A percentile compares a stretch with the other conserved stretches of the same genome.
Evolutionary conservation across 495 filamentous ascomycete species (phyloP).

Genomic region (Daldinia concentrica): DNA sequence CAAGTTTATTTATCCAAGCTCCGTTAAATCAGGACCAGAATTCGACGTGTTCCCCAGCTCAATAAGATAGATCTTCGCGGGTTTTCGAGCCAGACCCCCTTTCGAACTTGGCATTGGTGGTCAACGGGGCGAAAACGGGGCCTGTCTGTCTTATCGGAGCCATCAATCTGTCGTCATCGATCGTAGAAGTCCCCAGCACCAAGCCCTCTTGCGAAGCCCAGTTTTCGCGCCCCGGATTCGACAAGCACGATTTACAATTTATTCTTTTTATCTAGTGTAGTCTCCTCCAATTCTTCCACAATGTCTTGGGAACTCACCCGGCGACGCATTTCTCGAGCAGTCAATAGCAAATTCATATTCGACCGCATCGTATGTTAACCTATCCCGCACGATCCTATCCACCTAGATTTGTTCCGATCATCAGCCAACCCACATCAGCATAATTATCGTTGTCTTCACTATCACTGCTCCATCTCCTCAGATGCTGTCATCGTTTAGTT

Average conservation of each 20-base stretch:
- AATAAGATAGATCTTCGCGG: slow-evolving; percentile 9
- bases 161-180: slow-evolving; percentile 45
- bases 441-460: slow-evolving; percentile 20
- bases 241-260: slow-evolving; percentile 24
- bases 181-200: slow-evolving; percentile 23
- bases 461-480: slow-evolving; percentile 20
- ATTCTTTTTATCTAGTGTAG: slow-evolving; percentile 8
- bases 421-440: slow-evolving; percentile 10
- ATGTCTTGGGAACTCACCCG: slow-evolving; percentile 68
- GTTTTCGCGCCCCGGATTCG: slow-evolving; percentile 32
- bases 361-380: slow-evolving; percentile 74
- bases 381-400: slow-evolving; percentile 7
- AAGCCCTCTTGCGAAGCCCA: slow-evolving; percentile 35
- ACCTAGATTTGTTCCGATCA: neutral
- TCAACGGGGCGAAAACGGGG: slow-evolving; percentile 27
- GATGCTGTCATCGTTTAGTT: neutral
- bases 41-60: neutral
- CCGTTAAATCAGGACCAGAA: neutral
- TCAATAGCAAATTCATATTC: slow-evolving; percentile 83
- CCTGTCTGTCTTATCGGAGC: slow-evolving; percentile 31
- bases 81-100: slow-evolving; percentile 16
- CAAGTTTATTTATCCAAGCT: neutral
- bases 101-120: slow-evolving; percentile 18
- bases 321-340: slow-evolving; percentile 68
- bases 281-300: slow-evolving; percentile 31